Conservation (phyloP, 2,329 filamentous ascomycete genomes). For the Paraphaeosphaeria minitans region DNA sequence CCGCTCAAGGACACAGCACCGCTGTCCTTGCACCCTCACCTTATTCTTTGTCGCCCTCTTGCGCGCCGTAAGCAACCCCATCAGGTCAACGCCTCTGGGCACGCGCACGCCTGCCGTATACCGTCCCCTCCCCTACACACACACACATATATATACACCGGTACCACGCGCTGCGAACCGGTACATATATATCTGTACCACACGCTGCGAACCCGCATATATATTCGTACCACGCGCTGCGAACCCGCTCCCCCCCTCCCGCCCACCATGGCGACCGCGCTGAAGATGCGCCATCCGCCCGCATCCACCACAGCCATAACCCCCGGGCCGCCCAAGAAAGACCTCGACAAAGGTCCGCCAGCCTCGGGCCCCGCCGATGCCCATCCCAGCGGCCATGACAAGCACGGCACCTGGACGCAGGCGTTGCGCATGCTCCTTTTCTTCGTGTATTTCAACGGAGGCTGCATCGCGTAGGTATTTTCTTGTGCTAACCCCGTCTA, state of each 20-base stretch:
- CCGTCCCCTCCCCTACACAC: constrained; percentile 2
- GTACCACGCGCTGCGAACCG: not conserved
- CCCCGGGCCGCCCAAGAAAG: constrained; percentile 14
- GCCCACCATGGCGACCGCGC: constrained; percentile 33
- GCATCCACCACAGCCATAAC: constrained; percentile 28
- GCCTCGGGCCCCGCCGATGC: constrained; percentile 13
- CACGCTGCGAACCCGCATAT: not conserved
- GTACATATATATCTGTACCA: not conserved
- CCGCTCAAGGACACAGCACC: constrained; percentile 4
- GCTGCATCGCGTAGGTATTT: constrained; percentile 47
- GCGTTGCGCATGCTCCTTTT: constrained; percentile 52
- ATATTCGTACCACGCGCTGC: not conserved
- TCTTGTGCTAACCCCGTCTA: constrained; percentile 13
- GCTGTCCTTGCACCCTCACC: not conserved
- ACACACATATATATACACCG: too few relatives aligned
- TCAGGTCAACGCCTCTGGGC: constrained; percentile 3
- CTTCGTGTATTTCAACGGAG: constrained; percentile 52
- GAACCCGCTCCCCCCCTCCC: constrained; percentile 12
- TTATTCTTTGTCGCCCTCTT: not conserved
- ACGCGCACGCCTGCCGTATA: constrained; percentile 16
- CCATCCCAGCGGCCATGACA: constrained; percentile 46
- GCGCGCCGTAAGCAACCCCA: constrained; percentile 1
- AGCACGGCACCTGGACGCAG: constrained; percentile 51
- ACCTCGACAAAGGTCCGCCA: constrained; percentile 11
- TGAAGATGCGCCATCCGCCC: constrained; percentile 40